Evolutionary conservation across 257 asterid genomes (phyloP).

Genomic region (Capsicum chinense): DNA sequence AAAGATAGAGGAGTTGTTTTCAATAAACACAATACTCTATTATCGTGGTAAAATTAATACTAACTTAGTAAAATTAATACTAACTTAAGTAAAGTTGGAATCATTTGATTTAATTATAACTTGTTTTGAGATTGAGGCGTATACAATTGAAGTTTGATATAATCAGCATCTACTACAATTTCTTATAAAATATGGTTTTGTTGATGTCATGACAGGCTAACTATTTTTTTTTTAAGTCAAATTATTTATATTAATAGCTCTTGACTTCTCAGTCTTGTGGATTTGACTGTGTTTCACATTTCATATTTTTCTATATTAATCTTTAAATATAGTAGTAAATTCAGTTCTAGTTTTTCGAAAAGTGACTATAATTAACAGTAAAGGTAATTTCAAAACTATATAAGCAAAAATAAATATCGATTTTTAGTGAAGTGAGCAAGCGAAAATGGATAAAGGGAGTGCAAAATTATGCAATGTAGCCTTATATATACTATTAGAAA

Average conservation of each 20-base stretch:
- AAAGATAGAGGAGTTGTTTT: too few relatives aligned
- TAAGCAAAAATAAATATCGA: too few relatives aligned
- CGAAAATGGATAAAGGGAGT: too few relatives aligned
- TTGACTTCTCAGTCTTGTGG: background rate
- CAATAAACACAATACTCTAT: too few relatives aligned
- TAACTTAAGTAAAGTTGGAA: background rate
- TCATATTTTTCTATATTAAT: background rate
- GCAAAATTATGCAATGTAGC: too few relatives aligned
- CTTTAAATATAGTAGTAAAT: too few relatives aligned
- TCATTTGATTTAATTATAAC: background rate
- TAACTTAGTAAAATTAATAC: background rate
- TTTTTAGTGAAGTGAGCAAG: too few relatives aligned
- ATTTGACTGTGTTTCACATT: background rate
- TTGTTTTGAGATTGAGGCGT: background rate
- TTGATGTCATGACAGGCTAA: background rate
- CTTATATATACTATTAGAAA: too few relatives aligned
- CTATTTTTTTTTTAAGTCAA: background rate
- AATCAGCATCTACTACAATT: background rate
- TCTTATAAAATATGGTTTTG: background rate
- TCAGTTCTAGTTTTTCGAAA: too few relatives aligned
- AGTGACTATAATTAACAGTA: too few relatives aligned
- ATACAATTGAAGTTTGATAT: background rate
- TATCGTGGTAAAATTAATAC: background rate
- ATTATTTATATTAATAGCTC: background rate
- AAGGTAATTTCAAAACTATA: too few relatives aligned